Evolutionary conservation across 1,284 basidiomycete species (phyloP), one percentile per base, ranked within the genome.

Genomic region (Retiboletus flavoniger): DNA sequence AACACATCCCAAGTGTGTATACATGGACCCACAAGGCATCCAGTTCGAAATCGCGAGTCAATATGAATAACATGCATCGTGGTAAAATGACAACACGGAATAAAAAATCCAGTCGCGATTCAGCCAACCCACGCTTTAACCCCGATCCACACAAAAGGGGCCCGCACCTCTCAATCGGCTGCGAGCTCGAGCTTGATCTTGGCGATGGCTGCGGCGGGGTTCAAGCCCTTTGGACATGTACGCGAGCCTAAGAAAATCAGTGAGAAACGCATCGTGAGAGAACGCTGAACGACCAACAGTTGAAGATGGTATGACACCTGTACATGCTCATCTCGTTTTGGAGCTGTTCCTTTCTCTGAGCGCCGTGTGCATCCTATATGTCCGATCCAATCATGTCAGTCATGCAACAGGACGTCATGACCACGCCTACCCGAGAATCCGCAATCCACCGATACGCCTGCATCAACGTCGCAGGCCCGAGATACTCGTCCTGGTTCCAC

Each of bases 401-500:
- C 8, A 38, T 7, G 5, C 4, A 14, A 43, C 8, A 40, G 13
- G 39, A 3, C 16, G 4, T 29, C 14, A 11, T 1, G 28, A 32
- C 9, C 14, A 32, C 1, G 79, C 85, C 47, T 65, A 91, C 90
- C 64, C 95, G 79, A 56, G 94, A 97, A 74, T 99, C 96, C 10
- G 95, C 95, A 73, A 99, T 97, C 96, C 96, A 99, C 65, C 95
- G 82, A 75, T 95, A 95, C 0, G 92, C 91, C 67, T 92, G 89
- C 94, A 98, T 95, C 64, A 98, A 80, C 0, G 95, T 95, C 9
- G 95, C 96, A 7, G 96, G 96, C 46, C 96, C 95, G 47, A 98
- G 88, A 76, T 98, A 99, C 74, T 95, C 90, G 71, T 99, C 95
- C 78, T 96, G 93, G 78, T 98, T 98, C 96, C 96, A 98, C 96